These are phyloP conservation scores for Cornus controversa DNA, from an alignment of 148 eudicot species.

Conservation along the genomic window DNA sequence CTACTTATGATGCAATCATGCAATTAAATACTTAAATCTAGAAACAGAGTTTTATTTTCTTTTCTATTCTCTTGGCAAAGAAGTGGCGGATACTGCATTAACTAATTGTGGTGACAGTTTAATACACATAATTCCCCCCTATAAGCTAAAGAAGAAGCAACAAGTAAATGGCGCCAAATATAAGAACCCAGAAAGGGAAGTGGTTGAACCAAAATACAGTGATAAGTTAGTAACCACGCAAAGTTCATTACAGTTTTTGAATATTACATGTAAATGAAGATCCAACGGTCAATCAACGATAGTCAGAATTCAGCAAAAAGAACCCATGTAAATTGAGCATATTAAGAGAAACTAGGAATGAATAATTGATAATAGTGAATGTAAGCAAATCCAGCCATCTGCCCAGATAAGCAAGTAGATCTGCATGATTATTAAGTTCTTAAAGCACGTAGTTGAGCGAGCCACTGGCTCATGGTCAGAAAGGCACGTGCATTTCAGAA, in stretches of 20 bases:
- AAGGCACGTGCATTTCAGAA: not conserved
- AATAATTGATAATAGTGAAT: not conserved
- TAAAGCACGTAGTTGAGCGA: not conserved
- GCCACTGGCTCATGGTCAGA: not conserved
- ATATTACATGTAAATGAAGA: no score
- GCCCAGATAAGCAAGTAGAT: not conserved
- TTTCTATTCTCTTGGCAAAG: not conserved
- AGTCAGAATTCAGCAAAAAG: not conserved
- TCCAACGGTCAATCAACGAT: not conserved
- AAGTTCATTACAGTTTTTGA: not conserved
- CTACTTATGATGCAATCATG: not conserved
- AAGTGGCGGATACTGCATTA: not conserved
- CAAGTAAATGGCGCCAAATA: not conserved
- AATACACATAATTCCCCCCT: not conserved
- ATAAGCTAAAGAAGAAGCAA: not conserved
- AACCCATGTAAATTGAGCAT: not conserved
- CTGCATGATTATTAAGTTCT: not conserved
- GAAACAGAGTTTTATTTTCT: not conserved
- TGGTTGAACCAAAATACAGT: not conserved
- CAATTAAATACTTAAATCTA: not conserved
- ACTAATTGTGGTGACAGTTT: not conserved
- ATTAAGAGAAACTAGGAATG: not conserved
- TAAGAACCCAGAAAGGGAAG: not conserved
- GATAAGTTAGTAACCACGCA: not conserved
- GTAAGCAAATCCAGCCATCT: not conserved